Evolutionary conservation across 345 rosid species (phyloP).

Genomic region (Salix caprea): DNA sequence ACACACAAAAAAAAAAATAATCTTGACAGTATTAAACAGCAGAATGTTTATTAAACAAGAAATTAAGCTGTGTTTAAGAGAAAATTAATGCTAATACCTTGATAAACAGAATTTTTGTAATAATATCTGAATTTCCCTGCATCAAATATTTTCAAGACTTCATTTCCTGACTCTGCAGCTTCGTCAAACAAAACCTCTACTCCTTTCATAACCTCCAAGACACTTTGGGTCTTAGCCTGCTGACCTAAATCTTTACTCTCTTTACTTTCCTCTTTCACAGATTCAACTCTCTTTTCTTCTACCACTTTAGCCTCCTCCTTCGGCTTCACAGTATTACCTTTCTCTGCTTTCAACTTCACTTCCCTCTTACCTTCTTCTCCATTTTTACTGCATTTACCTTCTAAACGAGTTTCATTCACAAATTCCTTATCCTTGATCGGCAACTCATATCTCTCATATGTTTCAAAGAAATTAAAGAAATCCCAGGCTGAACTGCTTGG

Average conservation of each 20-base stretch:
- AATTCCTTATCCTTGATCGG: conserved; percentile 13
- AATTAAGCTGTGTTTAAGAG: neutral
- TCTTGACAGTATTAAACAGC: neutral
- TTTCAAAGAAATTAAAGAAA: conserved; percentile 56
- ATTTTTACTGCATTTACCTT: conserved; percentile 5
- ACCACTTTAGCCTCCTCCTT: neutral
- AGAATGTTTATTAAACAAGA: neutral
- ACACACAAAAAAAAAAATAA: neutral
- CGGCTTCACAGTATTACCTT: neutral
- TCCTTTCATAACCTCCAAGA: conserved; percentile 28
- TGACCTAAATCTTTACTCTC: conserved; percentile 10
- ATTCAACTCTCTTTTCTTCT: conserved; percentile 10
- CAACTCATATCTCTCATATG: conserved; percentile 39
- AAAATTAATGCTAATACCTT: conserved; percentile 18
- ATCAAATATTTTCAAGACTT: conserved; percentile 35
- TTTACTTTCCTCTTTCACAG: conserved; percentile 16
- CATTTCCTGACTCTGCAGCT: conserved; percentile 45
- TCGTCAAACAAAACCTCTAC: conserved; percentile 30
- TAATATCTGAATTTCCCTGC: conserved; percentile 38
- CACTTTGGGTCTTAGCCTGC: conserved; percentile 18
- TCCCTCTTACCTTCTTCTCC: neutral
- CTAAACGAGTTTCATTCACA: neutral
- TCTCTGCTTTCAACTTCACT: neutral
- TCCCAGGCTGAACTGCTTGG: conserved; percentile 53
- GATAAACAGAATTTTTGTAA: conserved; percentile 20